phyloP scores from a whole-genome alignment of 768 basidiomycete genomes.

The Pisolithus microcarpus region DNA sequence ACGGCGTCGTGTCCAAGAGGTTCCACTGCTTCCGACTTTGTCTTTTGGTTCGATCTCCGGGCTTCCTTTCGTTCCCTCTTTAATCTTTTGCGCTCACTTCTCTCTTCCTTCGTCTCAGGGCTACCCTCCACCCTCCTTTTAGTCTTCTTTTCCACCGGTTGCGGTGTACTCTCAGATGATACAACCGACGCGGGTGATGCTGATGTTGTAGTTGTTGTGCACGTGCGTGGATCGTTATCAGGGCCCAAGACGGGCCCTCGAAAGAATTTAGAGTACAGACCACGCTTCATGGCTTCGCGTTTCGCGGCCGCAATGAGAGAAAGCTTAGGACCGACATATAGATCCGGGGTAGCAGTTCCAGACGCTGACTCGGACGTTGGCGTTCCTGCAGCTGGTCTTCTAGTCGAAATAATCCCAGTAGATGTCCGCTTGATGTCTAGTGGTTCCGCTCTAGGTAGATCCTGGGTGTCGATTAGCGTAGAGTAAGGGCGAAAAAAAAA shows the following conservation, averaged over 20 bases:
- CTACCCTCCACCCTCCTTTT: conserved; percentile 8
- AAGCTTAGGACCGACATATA: conserved; percentile 27
- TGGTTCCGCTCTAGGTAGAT: conserved; percentile 9
- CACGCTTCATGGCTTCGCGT: conserved; percentile 66
- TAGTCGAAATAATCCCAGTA: conserved; percentile 73
- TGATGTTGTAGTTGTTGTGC: not conserved
- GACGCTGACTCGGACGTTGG: conserved; percentile 36
- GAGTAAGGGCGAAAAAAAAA: not conserved
- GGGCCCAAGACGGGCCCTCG: conserved; percentile 65
- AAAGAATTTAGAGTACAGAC: conserved; percentile 76
- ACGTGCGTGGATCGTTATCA: conserved; percentile 18
- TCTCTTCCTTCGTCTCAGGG: conserved; percentile 12
- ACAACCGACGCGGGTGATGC: not conserved
- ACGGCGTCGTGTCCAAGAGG: not conserved
- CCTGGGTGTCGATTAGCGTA: conserved; percentile 5
- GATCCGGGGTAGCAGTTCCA: conserved; percentile 35
- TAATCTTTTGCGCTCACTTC: conserved; percentile 17
- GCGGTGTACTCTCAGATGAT: not conserved
- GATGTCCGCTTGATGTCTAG: conserved; percentile 47
- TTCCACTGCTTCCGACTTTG: not conserved
- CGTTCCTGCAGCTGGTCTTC: conserved; percentile 47
- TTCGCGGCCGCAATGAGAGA: conserved; percentile 61
- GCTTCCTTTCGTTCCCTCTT: conserved; percentile 18
- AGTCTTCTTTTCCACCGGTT: not conserved
- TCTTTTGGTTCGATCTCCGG: conserved; percentile 9